These are phyloP conservation scores for Oleoguttula mirabilis DNA, from an alignment of 495 filamentous ascomycete genomes.

Conservation along the genomic window DNA sequence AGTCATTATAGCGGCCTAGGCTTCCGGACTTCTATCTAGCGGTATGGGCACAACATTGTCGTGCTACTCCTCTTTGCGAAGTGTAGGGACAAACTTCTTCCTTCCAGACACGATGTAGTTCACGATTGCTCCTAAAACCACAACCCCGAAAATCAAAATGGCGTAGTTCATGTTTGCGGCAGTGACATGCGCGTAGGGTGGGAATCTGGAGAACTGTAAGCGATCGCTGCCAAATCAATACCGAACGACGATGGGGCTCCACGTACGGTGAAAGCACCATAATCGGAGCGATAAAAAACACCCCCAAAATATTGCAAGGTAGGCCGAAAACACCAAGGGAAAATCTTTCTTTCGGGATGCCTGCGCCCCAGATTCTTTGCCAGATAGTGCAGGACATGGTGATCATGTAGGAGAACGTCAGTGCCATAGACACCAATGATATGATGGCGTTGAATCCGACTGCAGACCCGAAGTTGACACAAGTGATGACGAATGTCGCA, in stretches of 20 bases:
- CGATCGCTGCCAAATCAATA: too few relatives aligned
- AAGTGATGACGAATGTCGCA: constrained; percentile 41
- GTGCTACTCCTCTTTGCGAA: constrained; percentile 1
- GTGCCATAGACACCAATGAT: constrained; percentile 24
- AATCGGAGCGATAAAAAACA: constrained; percentile 1
- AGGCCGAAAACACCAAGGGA: constrained; percentile 7
- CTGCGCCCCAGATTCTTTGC: not conserved
- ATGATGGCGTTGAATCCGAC: constrained; percentile 45
- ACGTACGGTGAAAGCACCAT: constrained; percentile 4
- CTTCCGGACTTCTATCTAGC: too few relatives aligned
- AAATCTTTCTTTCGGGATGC: constrained; percentile 1
- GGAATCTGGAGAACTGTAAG: constrained; percentile 18
- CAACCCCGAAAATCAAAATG: constrained; percentile 22
- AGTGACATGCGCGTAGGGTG: constrained; percentile 13
- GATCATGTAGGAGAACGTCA: constrained; percentile 8
- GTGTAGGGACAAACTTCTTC: constrained; percentile 4
- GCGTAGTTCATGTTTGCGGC: constrained; percentile 25
- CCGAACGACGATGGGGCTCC: too few relatives aligned
- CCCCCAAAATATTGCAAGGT: constrained; percentile 14
- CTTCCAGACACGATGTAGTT: constrained; percentile 20
- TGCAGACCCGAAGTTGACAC: constrained; percentile 48
- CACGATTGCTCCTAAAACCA: constrained; percentile 17
- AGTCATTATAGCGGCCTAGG: too few relatives aligned
- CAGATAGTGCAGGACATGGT: constrained; percentile 5
- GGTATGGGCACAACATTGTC: too few relatives aligned